A percentile compares a stretch with the other conserved stretches of the same genome.
Evolutionary conservation across 2,329 filamentous ascomycete species (phyloP).

Genomic region (Clonostachys sp.): DNA sequence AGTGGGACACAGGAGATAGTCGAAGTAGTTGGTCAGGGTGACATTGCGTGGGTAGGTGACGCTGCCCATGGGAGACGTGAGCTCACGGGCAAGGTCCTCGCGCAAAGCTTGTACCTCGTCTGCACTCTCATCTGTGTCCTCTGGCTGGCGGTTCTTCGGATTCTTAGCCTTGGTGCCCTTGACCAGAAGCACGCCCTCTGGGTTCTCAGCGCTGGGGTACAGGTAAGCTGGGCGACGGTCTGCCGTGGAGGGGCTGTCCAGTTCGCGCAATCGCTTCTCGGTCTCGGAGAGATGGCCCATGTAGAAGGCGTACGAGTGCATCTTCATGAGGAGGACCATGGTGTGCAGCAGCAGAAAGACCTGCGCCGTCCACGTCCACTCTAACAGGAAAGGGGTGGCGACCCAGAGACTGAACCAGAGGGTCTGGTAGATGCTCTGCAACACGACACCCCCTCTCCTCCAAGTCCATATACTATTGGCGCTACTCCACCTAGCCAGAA

Average conservation of each 20-base stretch:
- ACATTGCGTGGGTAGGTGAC: constrained; percentile 89
- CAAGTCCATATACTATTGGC: constrained; percentile 59
- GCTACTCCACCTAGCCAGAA: constrained; percentile 50
- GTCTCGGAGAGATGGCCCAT: constrained; percentile 92
- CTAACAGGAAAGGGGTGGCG: constrained; percentile 73
- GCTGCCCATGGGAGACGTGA: constrained; percentile 85
- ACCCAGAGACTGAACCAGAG: constrained; percentile 82
- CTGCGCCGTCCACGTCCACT: constrained; percentile 96
- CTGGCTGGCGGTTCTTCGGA: not conserved
- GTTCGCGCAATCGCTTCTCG: constrained; percentile 69
- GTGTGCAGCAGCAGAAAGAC: constrained; percentile 92
- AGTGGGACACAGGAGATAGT: constrained; percentile 89
- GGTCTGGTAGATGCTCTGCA: constrained; percentile 80
- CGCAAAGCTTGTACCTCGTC: constrained; percentile 66
- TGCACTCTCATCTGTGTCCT: constrained; percentile 15
- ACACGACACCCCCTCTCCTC: constrained; percentile 69
- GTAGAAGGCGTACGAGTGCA: constrained; percentile 98
- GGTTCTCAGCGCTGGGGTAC: constrained; percentile 57
- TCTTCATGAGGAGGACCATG: constrained; percentile 94
- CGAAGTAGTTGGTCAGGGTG: constrained; percentile 73
- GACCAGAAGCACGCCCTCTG: not conserved
- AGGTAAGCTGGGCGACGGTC: constrained; percentile 68
- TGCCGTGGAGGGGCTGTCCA: constrained; percentile 64
- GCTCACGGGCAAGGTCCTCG: constrained; percentile 82
- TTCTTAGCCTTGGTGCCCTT: constrained; percentile 13